Evolutionary conservation across 345 rosid genomes (phyloP), one percentile per base, ranked within the genome.

Genomic region (Moringa oleifera): DNA sequence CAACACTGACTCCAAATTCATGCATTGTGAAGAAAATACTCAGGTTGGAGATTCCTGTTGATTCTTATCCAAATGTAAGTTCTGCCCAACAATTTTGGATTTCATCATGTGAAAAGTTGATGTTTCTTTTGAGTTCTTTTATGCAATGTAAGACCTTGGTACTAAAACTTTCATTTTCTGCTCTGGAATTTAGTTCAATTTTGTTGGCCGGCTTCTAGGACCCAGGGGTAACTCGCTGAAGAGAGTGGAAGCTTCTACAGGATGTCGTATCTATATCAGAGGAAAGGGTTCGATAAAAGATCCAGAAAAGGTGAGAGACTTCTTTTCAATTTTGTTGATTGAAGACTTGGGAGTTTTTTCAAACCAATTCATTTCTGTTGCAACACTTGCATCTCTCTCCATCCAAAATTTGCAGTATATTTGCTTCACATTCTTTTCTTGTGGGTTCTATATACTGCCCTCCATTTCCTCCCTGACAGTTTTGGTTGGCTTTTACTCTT

Each of bases 201-300:
- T 87, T 81, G 95, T 87, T 20, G 95, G 95, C 20, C 81, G 90
- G 49, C 88, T 87, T 73, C 79, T 87, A 63, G 95, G 95, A 31
- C 90, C 95, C 10, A 79, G 90, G 73, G 95, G 95, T 62, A 87
- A 87, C 81, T 87, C 95, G 4, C 77, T 87, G 66, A 87, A 87
- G 71, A 83, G 95, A 65, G 95, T 87, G 19, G 95, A 87, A 81
- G 95, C 75, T 41, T 81, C 90, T 20, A 87, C 95, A 4, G 95
- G 95, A 33, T 87, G 95, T 62, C 95, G 90, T 16, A 87, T 87
- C n/a, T 87, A 79, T 70, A 87, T 87, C 61, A 81, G 95, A 76
- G 95, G 95, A 66, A 84, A 83, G 61, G 94, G 94, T 36, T 87
- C 94, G 51, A 87, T 87, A 65, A 87, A 87, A 74, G 94, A 87